Evolutionary conservation across 495 filamentous ascomycete species (phyloP).

Genomic region (Daldinia bambusicola): DNA sequence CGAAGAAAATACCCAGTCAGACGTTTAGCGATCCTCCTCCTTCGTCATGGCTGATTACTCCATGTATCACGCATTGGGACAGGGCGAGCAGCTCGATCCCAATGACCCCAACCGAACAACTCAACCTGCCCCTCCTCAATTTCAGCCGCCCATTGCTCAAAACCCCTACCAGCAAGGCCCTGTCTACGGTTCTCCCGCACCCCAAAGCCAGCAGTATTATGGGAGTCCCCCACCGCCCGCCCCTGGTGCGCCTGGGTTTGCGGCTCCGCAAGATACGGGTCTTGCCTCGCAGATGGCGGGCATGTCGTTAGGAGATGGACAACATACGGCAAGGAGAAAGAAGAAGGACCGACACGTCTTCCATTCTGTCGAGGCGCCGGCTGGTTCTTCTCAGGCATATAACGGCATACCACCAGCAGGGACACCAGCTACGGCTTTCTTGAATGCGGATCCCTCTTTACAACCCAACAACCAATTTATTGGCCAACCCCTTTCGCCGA

Average conservation of each 20-base stretch:
- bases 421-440: conserved; percentile 70
- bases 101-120: conserved; percentile 67
- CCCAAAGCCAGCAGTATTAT: conserved; percentile 52
- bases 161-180: conserved; percentile 72
- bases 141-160: conserved; percentile 59
- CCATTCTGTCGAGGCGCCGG: conserved; percentile 82
- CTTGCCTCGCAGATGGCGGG: conserved; percentile 89
- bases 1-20: background rate
- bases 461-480: conserved; percentile 44
- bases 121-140: conserved; percentile 68
- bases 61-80: conserved; percentile 79
- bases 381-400: conserved; percentile 70
- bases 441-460: conserved; percentile 69
- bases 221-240: conserved; percentile 48
- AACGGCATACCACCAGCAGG: conserved; percentile 70
- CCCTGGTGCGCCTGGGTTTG: conserved; percentile 51
- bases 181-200: conserved; percentile 54
- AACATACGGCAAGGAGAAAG: conserved; percentile 68
- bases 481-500: conserved; percentile 49
- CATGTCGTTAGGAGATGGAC: conserved; percentile 71
- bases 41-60: conserved; percentile 75
- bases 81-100: conserved; percentile 68
- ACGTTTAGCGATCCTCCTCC: background rate
- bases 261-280: conserved; percentile 60
- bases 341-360: conserved; percentile 97